Evolutionary conservation across 768 basidiomycete genomes (phyloP), one percentile per base, ranked within the genome.

Genomic region (Neoboletus brunneissimus): DNA sequence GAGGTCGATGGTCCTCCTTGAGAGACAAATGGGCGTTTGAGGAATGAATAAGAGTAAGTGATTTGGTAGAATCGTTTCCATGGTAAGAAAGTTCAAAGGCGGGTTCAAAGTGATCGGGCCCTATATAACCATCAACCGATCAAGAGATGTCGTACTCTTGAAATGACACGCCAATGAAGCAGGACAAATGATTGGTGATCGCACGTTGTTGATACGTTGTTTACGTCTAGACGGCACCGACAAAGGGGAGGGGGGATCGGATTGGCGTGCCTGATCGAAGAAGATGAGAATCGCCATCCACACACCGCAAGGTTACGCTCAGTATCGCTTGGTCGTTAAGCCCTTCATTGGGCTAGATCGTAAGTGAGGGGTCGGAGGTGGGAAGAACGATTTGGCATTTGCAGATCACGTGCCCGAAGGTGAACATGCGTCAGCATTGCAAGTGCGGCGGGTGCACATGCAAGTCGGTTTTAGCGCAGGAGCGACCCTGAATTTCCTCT

Each of bases 141-240:
- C 65, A 69, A 59, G 58, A 61, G 51, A 59, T 67, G 64, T 61
- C 62, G 65, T 69, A 59, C 46, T 35, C 49, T 64, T 25, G 62
- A 54, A 57, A 67, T 69, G 64, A 64, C 54, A 64, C 29, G 47
- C 43, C 58, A 54, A 64, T 46, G 58, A 55, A 63, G 54, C 5
- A 48, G 51, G 43, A 56, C 44, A 53, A 55, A 66, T 59, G 58
- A 63, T 58, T 46, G 58, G 60, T 67, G 64, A 69, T 69, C 65
- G 65, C 64, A 64, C 65, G 59, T 62, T 59, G 56, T 40, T 59
- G 63, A 58, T 64, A 62, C 59, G 67, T 54, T 61, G 63, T 61
- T 64, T 63, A 61, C 60, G 64, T 60, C 63, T 66, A 50, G 56
- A 64, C 70, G 70, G 70, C 58, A 67, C 70, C 70, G 70, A 71